These are phyloP conservation scores for Boletus rubescentipes DNA, from an alignment of 768 basidiomycete species.

Conservation along the genomic window DNA sequence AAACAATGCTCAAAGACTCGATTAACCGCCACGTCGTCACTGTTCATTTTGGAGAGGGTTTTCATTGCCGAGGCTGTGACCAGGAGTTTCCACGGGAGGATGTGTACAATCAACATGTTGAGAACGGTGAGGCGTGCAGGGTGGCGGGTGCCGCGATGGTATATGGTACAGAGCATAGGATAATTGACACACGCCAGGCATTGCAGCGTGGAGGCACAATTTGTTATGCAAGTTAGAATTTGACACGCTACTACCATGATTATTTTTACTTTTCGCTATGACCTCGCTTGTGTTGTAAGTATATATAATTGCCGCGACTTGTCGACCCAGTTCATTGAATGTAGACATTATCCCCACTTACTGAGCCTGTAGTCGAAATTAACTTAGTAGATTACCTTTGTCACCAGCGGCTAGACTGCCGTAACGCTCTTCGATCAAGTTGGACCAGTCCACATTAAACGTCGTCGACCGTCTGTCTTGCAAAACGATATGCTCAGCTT, in stretches of 20 bases:
- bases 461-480: too few species aligned
- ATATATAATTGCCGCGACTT: background rate
- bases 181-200: background rate
- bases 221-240: background rate
- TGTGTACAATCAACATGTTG: slow-evolving; percentile 5
- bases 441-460: too few species aligned
- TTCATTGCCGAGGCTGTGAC: slow-evolving; percentile 5
- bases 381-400: too few species aligned
- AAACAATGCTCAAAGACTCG: slow-evolving; percentile 2
- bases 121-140: background rate
- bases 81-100: slow-evolving; percentile 2
- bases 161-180: background rate
- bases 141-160: background rate
- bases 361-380: too few species aligned
- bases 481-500: too few species aligned
- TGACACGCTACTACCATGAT: too few species aligned
- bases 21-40: slow-evolving; percentile 10
- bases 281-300: too few species aligned
- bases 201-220: background rate
- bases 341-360: too few species aligned
- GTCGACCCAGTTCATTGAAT: too few species aligned
- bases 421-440: too few species aligned
- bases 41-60: slow-evolving; percentile 4
- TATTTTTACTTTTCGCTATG: background rate
- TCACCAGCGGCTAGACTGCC: too few species aligned